Percentiles rank a stretch among this genome's conserved stretches.
Conservation (phyloP, 192 early-diverging fungal species). For the Haplosporangium gracile region DNA sequence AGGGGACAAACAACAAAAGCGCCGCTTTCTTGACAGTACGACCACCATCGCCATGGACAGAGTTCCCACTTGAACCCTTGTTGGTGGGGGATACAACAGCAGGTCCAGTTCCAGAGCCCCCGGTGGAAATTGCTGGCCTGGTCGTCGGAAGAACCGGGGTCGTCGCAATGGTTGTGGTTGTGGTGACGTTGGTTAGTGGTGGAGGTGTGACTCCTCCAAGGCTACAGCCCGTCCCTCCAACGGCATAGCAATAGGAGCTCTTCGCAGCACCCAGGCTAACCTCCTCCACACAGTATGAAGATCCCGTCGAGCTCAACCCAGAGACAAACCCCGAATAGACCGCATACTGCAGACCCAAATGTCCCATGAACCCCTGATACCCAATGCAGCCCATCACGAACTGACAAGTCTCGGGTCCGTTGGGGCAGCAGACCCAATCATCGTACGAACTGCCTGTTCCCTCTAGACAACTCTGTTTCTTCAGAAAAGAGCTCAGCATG, state of each 20-base stretch:
- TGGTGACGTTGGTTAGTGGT: neutral
- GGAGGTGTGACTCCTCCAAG: neutral
- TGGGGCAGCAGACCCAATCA: neutral
- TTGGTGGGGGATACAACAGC: neutral
- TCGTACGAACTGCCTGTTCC: neutral
- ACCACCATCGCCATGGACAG: neutral
- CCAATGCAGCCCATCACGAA: conserved; percentile 3
- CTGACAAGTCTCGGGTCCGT: neutral
- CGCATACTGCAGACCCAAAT: neutral
- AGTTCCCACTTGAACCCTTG: neutral
- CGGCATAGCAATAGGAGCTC: neutral
- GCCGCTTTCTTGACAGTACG: neutral
- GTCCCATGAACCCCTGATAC: neutral
- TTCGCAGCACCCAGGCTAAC: neutral
- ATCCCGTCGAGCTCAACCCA: neutral
- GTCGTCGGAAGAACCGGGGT: neutral
- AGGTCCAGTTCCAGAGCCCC: conserved; percentile 1
- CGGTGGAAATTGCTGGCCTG: neutral
- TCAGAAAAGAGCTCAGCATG: neutral
- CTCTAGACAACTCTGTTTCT: neutral
- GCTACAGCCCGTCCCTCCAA: neutral
- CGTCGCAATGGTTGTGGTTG: neutral
- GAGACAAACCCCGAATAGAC: neutral
- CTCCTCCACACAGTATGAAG: neutral
- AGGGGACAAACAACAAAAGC: neutral